Percentiles rank a stretch among this genome's conserved stretches.
These are phyloP conservation scores for Aspergillus novofumigatus DNA, from an alignment of 2,329 filamentous ascomycete species.

Conservation along the genomic window DNA sequence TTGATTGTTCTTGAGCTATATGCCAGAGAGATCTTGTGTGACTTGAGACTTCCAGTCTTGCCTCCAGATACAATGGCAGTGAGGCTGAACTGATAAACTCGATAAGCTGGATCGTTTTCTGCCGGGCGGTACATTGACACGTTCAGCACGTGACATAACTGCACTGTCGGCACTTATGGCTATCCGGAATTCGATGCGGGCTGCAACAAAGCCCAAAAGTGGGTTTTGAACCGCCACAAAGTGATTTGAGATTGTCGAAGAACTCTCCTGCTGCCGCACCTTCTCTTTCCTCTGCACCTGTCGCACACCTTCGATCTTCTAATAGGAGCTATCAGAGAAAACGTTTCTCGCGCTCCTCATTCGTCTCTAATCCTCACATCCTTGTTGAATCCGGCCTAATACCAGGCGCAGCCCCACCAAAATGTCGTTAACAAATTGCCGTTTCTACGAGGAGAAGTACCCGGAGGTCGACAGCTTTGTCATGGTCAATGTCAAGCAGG, in stretches of 20 bases:
- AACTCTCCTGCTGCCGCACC: constrained; percentile 9
- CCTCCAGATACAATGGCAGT: too few relatives aligned
- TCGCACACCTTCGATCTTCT: constrained; percentile 10
- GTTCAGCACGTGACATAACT: constrained; percentile 1
- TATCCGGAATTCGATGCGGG: constrained; percentile 12
- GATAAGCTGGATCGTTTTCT: not conserved
- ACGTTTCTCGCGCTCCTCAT: not conserved
- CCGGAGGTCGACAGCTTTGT: constrained; percentile 99
- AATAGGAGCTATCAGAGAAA: constrained; percentile 5
- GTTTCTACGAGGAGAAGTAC: constrained; percentile 96
- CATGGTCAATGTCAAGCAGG: constrained; percentile 99
- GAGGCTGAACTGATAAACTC: not conserved
- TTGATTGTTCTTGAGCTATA: not conserved
- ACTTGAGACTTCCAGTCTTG: not conserved
- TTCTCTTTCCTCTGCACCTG: constrained; percentile 8
- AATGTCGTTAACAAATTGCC: constrained; percentile 95
- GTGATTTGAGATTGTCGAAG: constrained; percentile 30
- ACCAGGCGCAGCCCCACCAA: constrained; percentile 50
- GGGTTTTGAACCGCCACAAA: constrained; percentile 40
- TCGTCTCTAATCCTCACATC: not conserved
- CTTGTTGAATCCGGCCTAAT: constrained; percentile 7
- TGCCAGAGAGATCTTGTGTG: not conserved
- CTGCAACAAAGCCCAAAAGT: constrained; percentile 23
- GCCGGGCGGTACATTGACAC: constrained; percentile 8
- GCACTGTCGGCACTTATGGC: constrained; percentile 1